Conservation (phyloP, 352 stramenopile species). For the Peronospora farinosa region DNA sequence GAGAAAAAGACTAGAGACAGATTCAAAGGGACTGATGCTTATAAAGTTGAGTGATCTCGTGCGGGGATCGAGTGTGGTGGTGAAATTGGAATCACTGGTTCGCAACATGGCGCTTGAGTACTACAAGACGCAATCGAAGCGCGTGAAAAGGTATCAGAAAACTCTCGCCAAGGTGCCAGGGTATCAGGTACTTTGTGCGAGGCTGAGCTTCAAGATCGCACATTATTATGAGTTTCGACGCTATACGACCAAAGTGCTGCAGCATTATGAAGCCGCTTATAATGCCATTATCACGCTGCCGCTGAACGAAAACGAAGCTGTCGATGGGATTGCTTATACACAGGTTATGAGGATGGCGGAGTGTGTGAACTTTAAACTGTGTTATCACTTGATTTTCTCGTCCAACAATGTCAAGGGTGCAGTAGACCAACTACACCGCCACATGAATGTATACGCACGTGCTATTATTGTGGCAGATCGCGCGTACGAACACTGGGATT, state of each 20-base stretch:
- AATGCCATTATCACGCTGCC: constrained; percentile 52
- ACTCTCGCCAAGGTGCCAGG: constrained; percentile 50
- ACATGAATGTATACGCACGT: constrained; percentile 61
- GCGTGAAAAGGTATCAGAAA: constrained; percentile 86
- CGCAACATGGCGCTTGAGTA: constrained; percentile 81
- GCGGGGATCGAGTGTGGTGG: constrained; percentile 46
- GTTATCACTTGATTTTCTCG: constrained; percentile 84
- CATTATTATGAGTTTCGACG: constrained; percentile 86
- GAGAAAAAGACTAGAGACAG: constrained; percentile 58
- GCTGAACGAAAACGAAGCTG: constrained; percentile 38
- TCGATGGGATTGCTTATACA: constrained; percentile 36
- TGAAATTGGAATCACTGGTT: constrained; percentile 69
- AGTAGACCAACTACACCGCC: constrained; percentile 76
- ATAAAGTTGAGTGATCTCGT: constrained; percentile 59
- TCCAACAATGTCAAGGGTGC: constrained; percentile 79
- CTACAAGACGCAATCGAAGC: constrained; percentile 84
- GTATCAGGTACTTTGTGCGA: constrained; percentile 50
- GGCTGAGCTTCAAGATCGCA: constrained; percentile 86
- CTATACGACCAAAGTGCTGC: constrained; percentile 80
- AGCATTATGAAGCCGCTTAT: constrained; percentile 83
- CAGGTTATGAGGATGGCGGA: constrained; percentile 83
- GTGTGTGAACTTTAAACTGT: constrained; percentile 86
- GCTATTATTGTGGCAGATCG: constrained; percentile 51
- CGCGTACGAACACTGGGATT: constrained; percentile 79
- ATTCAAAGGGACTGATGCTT: constrained; percentile 68